A percentile compares a stretch with the other conserved stretches of the same genome.
phyloP scores from a whole-genome alignment of 208 protist species.

The Trypanosoma rangeli region DNA sequence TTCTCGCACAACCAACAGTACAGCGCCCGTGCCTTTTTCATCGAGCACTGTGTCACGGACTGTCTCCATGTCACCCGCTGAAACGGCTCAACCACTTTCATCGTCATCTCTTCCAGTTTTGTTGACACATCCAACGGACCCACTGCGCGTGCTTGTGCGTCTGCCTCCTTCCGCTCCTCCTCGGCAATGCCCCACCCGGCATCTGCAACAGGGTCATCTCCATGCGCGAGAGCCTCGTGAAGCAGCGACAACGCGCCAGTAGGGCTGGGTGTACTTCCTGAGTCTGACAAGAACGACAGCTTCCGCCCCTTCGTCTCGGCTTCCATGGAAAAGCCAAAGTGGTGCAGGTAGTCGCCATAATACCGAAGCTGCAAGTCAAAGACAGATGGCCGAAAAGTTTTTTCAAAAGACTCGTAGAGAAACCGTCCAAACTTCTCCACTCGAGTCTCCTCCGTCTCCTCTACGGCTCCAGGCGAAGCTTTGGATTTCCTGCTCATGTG shows the following conservation, averaged over 20 bases:
- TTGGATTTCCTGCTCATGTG: slow-evolving; percentile 14
- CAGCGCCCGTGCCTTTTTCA: slow-evolving; percentile 58
- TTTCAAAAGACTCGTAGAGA: slow-evolving; percentile 40
- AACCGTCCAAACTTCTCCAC: slow-evolving; percentile 44
- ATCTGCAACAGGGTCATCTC: slow-evolving; percentile 24
- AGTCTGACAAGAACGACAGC: neutral
- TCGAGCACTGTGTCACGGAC: slow-evolving; percentile 44
- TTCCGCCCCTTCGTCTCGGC: slow-evolving; percentile 22
- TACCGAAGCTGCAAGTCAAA: slow-evolving; percentile 52
- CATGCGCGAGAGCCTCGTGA: neutral
- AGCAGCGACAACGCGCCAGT: neutral
- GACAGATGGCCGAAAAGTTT: slow-evolving; percentile 18
- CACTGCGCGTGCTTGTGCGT: slow-evolving; percentile 31
- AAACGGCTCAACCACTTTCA: slow-evolving; percentile 40
- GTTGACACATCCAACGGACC: slow-evolving; percentile 25
- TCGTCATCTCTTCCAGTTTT: slow-evolving; percentile 26
- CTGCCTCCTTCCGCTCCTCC: slow-evolving; percentile 39
- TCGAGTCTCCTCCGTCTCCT: slow-evolving; percentile 15
- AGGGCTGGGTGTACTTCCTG: neutral
- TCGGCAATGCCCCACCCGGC: slow-evolving; percentile 52
- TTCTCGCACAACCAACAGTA: slow-evolving; percentile 73
- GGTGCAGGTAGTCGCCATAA: slow-evolving; percentile 80
- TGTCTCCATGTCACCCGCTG: slow-evolving; percentile 62
- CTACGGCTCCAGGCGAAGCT: neutral
- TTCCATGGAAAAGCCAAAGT: slow-evolving; percentile 85